Evolutionary conservation across 1,139 yeast genomes (phyloP), one percentile per base, ranked within the genome.

Genomic region (Debaryomycetaceae sp.): DNA sequence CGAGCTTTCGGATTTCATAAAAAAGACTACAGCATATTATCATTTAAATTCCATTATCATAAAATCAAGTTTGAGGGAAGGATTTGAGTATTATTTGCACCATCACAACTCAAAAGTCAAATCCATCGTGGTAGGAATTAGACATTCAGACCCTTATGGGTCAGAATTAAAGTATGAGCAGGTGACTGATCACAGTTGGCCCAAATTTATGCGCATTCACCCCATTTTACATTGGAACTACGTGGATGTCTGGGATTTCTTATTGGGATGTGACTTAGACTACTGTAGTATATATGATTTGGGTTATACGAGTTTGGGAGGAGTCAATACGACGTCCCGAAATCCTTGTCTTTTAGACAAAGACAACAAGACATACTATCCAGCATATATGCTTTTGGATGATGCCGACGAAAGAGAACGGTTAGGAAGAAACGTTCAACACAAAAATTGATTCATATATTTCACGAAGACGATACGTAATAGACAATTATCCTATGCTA

Each of bases 261-360:
- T 86, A 45, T 58, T 78, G 34, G 73, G 69, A 2, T 63, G 80
- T 39, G 57, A 72, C 29, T 66, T 84, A 22, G 70, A 72, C 1
- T 89, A 89, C 62, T 89, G 96, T 57, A 47, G 56, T 5, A 68
- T 89, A 51, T 89, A 89, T 56, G 95, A 88, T 56, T 50, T 54
- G 39, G 97, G 97, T 0, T 89, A 83, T 57, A 87, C 97, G 1
- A 84, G 95, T 13, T 65, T 89, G 34, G 97, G 97, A 4, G 95
- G 96, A 0, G 67, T 79, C 1, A 65, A 76, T 47, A 78, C 80
- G 41, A 89, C 97, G 0, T 57, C 74, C 2, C 80, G 75, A 35
- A 89, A 89, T 59, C 95, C 93, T 2, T 71, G 66, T 44, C 69
- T 87, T 53, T 59, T 61, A 45, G 53, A 53, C 9, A 62, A 51